Conservation (phyloP, 129 eudicot species). For the Centaurea solstitialis region DNA sequence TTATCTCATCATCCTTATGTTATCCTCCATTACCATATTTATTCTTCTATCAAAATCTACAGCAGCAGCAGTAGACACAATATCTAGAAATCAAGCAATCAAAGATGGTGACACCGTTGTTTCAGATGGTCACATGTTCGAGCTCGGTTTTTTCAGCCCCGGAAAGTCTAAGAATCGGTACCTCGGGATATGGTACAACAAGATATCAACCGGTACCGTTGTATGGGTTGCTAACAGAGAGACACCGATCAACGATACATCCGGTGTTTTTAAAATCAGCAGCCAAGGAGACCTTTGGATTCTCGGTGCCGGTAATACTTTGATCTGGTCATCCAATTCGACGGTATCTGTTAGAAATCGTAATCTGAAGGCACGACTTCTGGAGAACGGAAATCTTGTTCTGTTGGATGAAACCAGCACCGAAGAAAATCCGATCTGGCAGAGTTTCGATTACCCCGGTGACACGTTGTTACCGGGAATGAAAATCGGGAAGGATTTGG, state of each 20-base stretch:
- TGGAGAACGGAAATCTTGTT: conserved; percentile 39
- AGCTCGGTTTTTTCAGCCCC: conserved; percentile 4
- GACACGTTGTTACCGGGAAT: conserved; percentile 40
- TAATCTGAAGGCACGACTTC: conserved; percentile 15
- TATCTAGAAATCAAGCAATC: not conserved
- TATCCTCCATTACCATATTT: not conserved
- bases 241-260: conserved; percentile 20
- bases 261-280: conserved; percentile 15
- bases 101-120: not conserved
- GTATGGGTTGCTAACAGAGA: conserved; percentile 44
- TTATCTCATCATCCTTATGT: not conserved
- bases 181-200: conserved; percentile 34
- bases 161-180: conserved; percentile 19
- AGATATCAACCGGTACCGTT: conserved; percentile 20
- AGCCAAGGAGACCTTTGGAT: conserved; percentile 7
- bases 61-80: not conserved
- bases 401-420: conserved; percentile 4
- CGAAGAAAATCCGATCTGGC: conserved; percentile 28
- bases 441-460: conserved; percentile 36
- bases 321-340: conserved; percentile 26
- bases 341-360: not conserved
- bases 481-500: conserved; percentile 33
- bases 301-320: not conserved
- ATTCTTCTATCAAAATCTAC: not conserved
- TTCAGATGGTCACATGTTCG: not conserved